phyloP scores from a whole-genome alignment of 1,284 basidiomycete genomes.

The Fistulina hepatica region DNA sequence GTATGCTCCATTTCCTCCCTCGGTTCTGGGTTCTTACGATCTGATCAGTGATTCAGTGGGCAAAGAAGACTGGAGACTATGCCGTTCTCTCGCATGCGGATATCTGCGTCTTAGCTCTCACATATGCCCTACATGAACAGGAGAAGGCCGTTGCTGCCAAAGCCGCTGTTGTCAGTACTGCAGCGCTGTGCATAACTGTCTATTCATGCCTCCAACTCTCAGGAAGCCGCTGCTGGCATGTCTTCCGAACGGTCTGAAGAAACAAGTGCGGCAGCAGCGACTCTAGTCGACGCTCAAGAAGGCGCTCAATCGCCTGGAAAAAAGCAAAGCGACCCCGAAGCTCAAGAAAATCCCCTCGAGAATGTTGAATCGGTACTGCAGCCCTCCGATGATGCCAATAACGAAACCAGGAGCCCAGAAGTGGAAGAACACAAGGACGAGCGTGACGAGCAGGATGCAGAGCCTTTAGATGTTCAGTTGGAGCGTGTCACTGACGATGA shows the following conservation, averaged over 20 bases:
- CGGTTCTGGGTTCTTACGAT: constrained; percentile 9
- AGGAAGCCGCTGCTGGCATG: neutral
- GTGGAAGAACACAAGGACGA: constrained; percentile 14
- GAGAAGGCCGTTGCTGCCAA: constrained; percentile 34
- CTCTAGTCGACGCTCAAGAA: no score
- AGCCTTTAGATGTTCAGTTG: constrained; percentile 40
- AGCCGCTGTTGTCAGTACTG: constrained; percentile 13
- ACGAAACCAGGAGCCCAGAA: no score
- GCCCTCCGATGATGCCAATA: no score
- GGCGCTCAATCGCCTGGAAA: neutral
- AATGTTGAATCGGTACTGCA: no score
- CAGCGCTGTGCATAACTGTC: neutral
- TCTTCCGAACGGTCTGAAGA: no score
- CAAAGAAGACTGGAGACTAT: constrained; percentile 96
- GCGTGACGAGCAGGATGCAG: constrained; percentile 14
- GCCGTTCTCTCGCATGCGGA: constrained; percentile 88
- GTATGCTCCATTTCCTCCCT: constrained; percentile 33
- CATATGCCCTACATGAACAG: constrained; percentile 65
- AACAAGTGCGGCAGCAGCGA: no score
- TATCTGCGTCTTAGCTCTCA: constrained; percentile 85
- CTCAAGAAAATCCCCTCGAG: constrained; percentile 10
- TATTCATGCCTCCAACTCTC: neutral
- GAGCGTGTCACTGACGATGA: constrained; percentile 24
- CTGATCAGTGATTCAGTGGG: constrained; percentile 70
- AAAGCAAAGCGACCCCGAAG: neutral